Percentiles rank a stretch among this genome's conserved stretches.
phyloP scores from a whole-genome alignment of 2,329 filamentous ascomycete genomes.

The Talaromyces rugulosus region DNA sequence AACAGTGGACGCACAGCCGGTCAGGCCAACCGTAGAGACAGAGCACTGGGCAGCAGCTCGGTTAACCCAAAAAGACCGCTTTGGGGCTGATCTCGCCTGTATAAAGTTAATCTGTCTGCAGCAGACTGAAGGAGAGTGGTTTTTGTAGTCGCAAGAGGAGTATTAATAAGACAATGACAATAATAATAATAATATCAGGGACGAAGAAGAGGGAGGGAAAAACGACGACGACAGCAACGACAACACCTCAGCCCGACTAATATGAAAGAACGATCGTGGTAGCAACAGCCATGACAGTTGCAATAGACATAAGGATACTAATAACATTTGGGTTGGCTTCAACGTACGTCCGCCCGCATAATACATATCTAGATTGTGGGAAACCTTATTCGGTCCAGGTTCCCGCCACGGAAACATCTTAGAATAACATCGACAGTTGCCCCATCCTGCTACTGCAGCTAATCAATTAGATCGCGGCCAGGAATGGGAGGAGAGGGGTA shows the following conservation, averaged over 20 bases:
- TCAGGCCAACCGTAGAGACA: not conserved
- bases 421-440: not conserved
- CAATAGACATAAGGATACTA: not conserved
- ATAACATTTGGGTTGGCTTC: not conserved
- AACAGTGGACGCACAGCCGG: not conserved
- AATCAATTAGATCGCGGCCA: not conserved
- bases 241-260: not conserved
- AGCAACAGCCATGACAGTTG: not conserved
- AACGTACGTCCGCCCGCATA: not conserved
- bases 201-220: not conserved
- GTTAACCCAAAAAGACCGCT: not conserved
- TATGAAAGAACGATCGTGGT: not conserved
- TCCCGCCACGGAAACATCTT: not conserved
- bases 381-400: not conserved
- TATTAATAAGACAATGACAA: not conserved
- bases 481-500: conserved; percentile 1
- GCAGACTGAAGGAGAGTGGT: not conserved
- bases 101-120: not conserved
- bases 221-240: not conserved
- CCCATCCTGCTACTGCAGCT: not conserved
- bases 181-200: not conserved
- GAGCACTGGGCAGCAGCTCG: not conserved
- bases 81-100: not conserved
- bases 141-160: not conserved
- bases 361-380: conserved; percentile 1